Evolutionary conservation across 1,284 basidiomycete species (phyloP).

Genomic region (Ustilago loliicola): DNA sequence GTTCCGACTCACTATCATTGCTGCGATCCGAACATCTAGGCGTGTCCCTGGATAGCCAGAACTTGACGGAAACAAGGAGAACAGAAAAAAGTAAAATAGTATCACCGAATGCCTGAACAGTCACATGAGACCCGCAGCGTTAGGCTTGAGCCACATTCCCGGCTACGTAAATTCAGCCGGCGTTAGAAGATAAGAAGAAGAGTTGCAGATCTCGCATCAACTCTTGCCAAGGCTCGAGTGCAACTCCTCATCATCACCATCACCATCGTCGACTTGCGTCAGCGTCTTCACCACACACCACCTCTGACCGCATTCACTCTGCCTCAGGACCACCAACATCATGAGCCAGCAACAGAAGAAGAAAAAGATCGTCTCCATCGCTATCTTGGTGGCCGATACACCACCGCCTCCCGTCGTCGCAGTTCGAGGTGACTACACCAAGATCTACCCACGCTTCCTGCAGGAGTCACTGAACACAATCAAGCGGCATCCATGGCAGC

Average conservation of each 20-base stretch:
- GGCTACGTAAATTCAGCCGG: not conserved
- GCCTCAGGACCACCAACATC: not conserved
- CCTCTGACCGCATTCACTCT: not conserved
- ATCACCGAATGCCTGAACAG: not conserved
- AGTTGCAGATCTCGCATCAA: not conserved
- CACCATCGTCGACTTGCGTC: not conserved
- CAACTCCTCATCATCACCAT: too few species aligned
- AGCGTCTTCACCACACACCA: not conserved
- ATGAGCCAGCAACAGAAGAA: constrained; percentile 38
- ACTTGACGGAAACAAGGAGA: not conserved
- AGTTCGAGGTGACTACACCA: constrained; percentile 55
- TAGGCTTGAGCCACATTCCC: not conserved
- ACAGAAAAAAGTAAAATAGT: not conserved
- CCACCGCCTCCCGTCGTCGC: constrained; percentile 56
- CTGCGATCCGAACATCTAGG: not conserved
- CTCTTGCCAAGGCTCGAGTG: not conserved
- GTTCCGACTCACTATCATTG: not conserved
- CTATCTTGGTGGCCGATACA: constrained; percentile 61
- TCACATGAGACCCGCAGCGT: not conserved
- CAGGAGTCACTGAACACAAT: constrained; percentile 62
- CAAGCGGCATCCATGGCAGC: constrained; percentile 65
- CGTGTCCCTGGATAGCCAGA: not conserved
- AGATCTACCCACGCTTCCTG: constrained; percentile 63
- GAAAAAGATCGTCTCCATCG: constrained; percentile 60
- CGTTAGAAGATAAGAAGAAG: constrained; percentile 15